These are phyloP conservation scores for Rhizopus delemar DNA, from an alignment of 371 early-diverging fungal species.

Conservation along the genomic window DNA sequence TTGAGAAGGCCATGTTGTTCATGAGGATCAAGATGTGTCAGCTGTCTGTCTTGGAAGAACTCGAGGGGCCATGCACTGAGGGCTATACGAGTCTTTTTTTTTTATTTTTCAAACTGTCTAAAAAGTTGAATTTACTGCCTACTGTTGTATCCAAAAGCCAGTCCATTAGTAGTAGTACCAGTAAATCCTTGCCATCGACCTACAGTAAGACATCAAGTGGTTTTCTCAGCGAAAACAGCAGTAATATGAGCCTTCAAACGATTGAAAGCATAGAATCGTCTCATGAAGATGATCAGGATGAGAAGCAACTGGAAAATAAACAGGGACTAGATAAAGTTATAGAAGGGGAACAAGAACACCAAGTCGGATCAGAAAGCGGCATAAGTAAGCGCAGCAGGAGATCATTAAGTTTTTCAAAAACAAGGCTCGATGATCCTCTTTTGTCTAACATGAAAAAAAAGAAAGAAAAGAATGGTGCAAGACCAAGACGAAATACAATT, in stretches of 20 bases:
- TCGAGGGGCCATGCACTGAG: constrained; percentile 48
- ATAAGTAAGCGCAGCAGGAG: constrained; percentile 4
- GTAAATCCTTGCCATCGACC: background rate
- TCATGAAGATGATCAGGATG: background rate
- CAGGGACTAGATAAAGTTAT: background rate
- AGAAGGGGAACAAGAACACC: background rate
- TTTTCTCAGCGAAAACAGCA: constrained; percentile 8
- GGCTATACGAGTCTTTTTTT: constrained; percentile 61
- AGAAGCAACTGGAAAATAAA: background rate
- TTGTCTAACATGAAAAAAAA: constrained; percentile 17
- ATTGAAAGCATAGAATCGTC: constrained; percentile 10
- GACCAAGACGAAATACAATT: background rate
- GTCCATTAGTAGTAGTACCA: background rate
- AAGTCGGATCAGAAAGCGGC: background rate
- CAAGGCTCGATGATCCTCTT: constrained; percentile 17
- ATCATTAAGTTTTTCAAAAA: constrained; percentile 11
- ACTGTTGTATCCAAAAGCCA: background rate
- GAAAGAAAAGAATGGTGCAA: constrained; percentile 11
- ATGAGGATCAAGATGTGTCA: constrained; percentile 31
- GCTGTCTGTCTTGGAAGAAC: constrained; percentile 25
- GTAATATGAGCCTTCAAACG: background rate
- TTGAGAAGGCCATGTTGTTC: constrained; percentile 31
- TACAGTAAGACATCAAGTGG: background rate
- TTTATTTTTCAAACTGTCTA: constrained; percentile 60
- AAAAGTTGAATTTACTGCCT: constrained; percentile 8